phyloP scores from a whole-genome alignment of 305 asterid genomes.

The Solanum hybrid region DNA sequence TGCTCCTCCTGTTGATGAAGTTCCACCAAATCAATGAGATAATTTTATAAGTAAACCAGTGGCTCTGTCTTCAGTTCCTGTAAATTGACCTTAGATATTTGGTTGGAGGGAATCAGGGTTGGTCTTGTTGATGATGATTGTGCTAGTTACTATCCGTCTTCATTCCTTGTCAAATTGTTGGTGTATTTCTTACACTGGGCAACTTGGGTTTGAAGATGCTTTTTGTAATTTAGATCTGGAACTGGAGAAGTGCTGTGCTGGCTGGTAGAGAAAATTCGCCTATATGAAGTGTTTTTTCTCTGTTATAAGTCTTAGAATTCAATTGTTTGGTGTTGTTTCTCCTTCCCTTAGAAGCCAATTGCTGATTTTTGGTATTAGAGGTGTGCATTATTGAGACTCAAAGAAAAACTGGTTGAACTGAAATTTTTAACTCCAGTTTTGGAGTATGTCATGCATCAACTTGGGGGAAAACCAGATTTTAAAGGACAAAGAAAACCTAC shows the following conservation, averaged over 20 bases:
- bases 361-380: not conserved
- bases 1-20: conserved; percentile 63
- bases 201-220: conserved; percentile 8
- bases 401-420: not conserved
- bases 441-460: not conserved
- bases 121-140: not conserved
- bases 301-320: not conserved
- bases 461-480: not conserved
- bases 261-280: conserved; percentile 8
- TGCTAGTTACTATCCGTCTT: not conserved
- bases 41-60: not conserved
- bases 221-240: conserved; percentile 7
- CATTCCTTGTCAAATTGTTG: not conserved
- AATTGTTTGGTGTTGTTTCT: not conserved
- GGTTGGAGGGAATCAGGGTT: not conserved
- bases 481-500: not conserved
- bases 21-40: conserved; percentile 26
- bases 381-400: not conserved
- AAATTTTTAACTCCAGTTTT: not conserved
- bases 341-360: not conserved
- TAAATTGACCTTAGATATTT: conserved; percentile 8
- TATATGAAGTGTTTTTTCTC: not conserved
- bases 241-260: not conserved
- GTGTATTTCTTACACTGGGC: not conserved
- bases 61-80: conserved; percentile 2